A percentile compares a stretch with the other conserved stretches of the same genome.
phyloP scores from a whole-genome alignment of 2,329 filamentous ascomycete genomes.

The Claviceps digitariae region DNA sequence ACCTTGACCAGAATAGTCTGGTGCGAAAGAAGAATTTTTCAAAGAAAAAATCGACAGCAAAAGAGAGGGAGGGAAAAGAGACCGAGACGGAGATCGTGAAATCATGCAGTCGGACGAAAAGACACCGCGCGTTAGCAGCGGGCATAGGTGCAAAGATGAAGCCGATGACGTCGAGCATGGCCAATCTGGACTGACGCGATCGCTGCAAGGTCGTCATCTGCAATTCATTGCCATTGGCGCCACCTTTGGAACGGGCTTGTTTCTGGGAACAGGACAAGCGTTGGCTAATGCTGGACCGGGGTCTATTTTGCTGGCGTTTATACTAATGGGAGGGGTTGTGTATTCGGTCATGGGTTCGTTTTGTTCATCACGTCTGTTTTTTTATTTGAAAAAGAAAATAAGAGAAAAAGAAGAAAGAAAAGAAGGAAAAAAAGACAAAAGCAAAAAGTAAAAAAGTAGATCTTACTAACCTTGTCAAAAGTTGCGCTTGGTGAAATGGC shows the following conservation, averaged over 20 bases:
- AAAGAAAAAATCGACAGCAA: too few relatives aligned
- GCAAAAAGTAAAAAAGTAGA: too few relatives aligned
- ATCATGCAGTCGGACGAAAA: constrained; percentile 6
- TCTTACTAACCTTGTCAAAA: background rate
- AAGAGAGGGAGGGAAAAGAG: background rate
- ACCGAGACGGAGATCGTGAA: background rate
- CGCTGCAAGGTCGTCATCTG: constrained; percentile 27
- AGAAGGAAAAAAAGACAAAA: too few relatives aligned
- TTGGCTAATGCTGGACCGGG: constrained; percentile 51
- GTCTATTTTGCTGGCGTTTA: constrained; percentile 53
- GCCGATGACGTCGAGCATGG: constrained; percentile 20
- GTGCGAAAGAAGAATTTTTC: too few relatives aligned
- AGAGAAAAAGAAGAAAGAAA: background rate
- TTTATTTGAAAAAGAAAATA: background rate
- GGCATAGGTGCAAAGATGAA: background rate
- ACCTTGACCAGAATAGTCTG: background rate
- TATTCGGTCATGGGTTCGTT: constrained; percentile 55
- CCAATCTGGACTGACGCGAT: constrained; percentile 21
- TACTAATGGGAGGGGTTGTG: constrained; percentile 57
- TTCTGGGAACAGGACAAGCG: constrained; percentile 52
- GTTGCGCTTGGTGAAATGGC: constrained; percentile 55
- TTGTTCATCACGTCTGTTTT: background rate
- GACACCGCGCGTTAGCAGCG: constrained; percentile 2
- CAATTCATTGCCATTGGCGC: constrained; percentile 41
- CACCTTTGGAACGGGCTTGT: constrained; percentile 61